Evolutionary conservation across 495 filamentous ascomycete species (phyloP).

Genomic region (Aspergillus leporis): DNA sequence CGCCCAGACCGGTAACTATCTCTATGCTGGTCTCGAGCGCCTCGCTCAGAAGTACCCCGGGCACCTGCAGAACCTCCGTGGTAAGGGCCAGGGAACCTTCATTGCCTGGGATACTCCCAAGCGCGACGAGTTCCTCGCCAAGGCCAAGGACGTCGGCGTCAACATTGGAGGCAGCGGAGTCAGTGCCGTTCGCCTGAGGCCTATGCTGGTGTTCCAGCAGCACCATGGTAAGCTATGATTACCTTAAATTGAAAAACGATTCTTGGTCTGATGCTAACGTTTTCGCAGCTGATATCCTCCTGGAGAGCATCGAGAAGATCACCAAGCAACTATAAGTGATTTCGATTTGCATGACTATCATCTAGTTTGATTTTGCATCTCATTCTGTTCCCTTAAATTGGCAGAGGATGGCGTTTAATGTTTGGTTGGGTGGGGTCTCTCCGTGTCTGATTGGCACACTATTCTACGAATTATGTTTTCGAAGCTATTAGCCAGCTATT

Average conservation of each 20-base stretch:
- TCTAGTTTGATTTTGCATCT: constrained; percentile 8
- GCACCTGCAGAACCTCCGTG: constrained; percentile 85
- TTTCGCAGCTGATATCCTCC: constrained; percentile 57
- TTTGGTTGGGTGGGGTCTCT: constrained; percentile 4
- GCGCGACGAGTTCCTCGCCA: constrained; percentile 80
- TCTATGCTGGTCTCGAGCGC: constrained; percentile 68
- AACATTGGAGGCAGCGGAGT: constrained; percentile 92
- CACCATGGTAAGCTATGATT: constrained; percentile 68
- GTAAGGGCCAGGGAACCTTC: constrained; percentile 94
- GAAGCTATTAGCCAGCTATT: constrained; percentile 1
- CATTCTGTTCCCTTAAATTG: constrained; percentile 2
- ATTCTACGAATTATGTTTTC: constrained; percentile 6
- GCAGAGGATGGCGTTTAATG: constrained; percentile 16
- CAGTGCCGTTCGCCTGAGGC: constrained; percentile 78
- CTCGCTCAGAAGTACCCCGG: constrained; percentile 75
- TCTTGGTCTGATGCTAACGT: constrained; percentile 30
- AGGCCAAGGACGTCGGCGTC: constrained; percentile 73
- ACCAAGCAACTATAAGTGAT: constrained; percentile 54
- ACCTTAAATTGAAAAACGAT: background rate
- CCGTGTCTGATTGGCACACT: constrained; percentile 5
- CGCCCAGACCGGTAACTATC: constrained; percentile 77
- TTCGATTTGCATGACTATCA: background rate
- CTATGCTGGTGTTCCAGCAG: constrained; percentile 96
- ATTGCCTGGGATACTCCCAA: constrained; percentile 91
- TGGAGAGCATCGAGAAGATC: constrained; percentile 75